These are phyloP conservation scores for Trebouxia sp. DNA, from an alignment of 139 green algal species.

Conservation along the genomic window DNA sequence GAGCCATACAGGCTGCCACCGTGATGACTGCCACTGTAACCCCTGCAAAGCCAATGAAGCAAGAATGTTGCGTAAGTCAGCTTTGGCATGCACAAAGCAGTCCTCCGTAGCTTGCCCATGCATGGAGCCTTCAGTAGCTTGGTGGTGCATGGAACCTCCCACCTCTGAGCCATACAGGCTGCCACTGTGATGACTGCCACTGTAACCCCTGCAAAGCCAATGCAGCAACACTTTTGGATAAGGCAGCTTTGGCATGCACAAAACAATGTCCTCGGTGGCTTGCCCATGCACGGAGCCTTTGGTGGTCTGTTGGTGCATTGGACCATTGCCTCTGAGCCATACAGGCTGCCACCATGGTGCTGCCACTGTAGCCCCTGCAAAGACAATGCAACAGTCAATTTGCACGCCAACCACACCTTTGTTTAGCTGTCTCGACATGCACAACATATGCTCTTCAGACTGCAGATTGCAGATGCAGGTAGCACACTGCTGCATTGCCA, in stretches of 20 bases:
- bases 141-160: background rate
- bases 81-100: too few species aligned
- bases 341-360: background rate
- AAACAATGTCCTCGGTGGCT: too few species aligned
- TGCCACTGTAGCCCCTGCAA: background rate
- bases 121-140: background rate
- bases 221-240: background rate
- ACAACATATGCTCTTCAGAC: too few species aligned
- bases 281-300: background rate
- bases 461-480: too few species aligned
- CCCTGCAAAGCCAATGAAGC: background rate
- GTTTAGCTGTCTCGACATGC: background rate
- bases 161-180: background rate
- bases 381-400: background rate
- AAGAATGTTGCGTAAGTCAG: background rate
- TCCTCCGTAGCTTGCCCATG: too few species aligned
- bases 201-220: background rate
- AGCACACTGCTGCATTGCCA: too few species aligned
- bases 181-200: background rate
- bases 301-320: background rate
- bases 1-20: background rate
- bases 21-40: background rate
- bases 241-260: too few species aligned
- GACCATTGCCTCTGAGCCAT: background rate
- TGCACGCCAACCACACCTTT: too few species aligned